Base-by-base conservation (phyloP, 1,139 yeast genomes). In the Hyphopichia wangnamkhiaoensis region DNA sequence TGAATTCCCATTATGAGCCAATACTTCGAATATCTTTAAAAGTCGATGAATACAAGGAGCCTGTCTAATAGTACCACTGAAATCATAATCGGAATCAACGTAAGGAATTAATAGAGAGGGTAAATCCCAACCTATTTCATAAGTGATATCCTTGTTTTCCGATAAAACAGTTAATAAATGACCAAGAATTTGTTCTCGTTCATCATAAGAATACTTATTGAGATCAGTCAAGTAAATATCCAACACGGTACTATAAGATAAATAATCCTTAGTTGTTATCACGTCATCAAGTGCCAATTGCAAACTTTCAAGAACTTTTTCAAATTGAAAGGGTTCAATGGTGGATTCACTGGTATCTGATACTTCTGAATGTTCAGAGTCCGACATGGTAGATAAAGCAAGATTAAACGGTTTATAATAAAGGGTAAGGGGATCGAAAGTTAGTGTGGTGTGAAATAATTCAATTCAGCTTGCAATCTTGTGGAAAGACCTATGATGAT, bases 41-140 rank as follows among this genome's bases (percentile, higher is more conserved):
- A 79, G 55, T 33, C 52, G 61, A 45, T 58, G 56, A 12, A 64
- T 58, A 38, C 69, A 55, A 3, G 77, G 76, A 5, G 65, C 61
- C 3, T 40, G 24, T 33, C 74, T 54, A 16, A 72, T 46, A 2
- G 36, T 41, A 3, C 39, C 42, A 16, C 51, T 44, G 35, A 46
- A 54, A 29, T 51, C 48, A 38, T 41, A 50, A 42, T 50, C 63
- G 33, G 53, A 56, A 21, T 66, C 76, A 13, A 77, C 47, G 48
- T 68, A 80, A 3, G 63, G 59, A 31, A 87, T 54, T 15, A 90
- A 52, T 33, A 86, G 55, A 24, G 70, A 74, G 0, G 96, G 96
- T 17, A 90, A 56, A 58, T 90, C 96, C 97, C 97, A 90, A 2
- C 95, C 95, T 42, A 88, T 78, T 49, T 84, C 87, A 43, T 74